These are phyloP conservation scores for Penicillium sp. DNA, from an alignment of 2,329 filamentous ascomycete genomes.

Conservation along the genomic window DNA sequence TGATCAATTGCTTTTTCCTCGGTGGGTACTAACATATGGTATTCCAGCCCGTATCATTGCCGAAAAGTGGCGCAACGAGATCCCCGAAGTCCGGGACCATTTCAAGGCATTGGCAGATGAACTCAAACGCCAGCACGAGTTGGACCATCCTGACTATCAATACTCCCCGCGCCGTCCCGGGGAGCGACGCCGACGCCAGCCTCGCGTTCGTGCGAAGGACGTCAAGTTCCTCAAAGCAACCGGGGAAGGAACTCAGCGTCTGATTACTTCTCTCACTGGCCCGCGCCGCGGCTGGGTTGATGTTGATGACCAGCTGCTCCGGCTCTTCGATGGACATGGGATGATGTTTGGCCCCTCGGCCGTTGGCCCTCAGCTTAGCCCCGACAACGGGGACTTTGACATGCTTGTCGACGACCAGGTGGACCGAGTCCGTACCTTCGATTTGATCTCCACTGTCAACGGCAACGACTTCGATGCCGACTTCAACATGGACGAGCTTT, in stretches of 20 bases:
- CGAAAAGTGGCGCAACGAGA: slow-evolving; percentile 40
- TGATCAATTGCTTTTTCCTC: not conserved
- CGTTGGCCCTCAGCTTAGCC: not conserved
- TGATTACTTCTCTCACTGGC: not conserved
- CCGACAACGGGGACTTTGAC: not conserved
- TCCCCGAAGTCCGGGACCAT: slow-evolving; percentile 31
- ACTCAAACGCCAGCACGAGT: slow-evolving; percentile 38
- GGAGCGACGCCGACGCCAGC: not conserved
- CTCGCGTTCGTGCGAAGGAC: not conserved
- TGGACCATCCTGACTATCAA: slow-evolving; percentile 42
- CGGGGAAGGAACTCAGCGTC: not conserved
- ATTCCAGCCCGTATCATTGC: slow-evolving; percentile 38
- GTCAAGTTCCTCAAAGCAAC: not conserved
- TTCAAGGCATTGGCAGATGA: slow-evolving; percentile 39
- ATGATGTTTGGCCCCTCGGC: slow-evolving; percentile 1
- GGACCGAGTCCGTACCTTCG: not conserved
- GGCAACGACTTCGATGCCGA: not conserved
- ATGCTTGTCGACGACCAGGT: not conserved
- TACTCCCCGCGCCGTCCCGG: slow-evolving; percentile 39
- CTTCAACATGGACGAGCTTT: not conserved
- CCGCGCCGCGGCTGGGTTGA: not conserved
- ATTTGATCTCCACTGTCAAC: not conserved
- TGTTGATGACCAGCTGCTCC: slow-evolving; percentile 1
- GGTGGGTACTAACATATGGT: slow-evolving; percentile 16
- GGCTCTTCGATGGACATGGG: not conserved